A percentile compares a stretch with the other conserved stretches of the same genome.
Evolutionary conservation across 1,139 yeast genomes (phyloP).

Genomic region (Petasospora fabianii): DNA sequence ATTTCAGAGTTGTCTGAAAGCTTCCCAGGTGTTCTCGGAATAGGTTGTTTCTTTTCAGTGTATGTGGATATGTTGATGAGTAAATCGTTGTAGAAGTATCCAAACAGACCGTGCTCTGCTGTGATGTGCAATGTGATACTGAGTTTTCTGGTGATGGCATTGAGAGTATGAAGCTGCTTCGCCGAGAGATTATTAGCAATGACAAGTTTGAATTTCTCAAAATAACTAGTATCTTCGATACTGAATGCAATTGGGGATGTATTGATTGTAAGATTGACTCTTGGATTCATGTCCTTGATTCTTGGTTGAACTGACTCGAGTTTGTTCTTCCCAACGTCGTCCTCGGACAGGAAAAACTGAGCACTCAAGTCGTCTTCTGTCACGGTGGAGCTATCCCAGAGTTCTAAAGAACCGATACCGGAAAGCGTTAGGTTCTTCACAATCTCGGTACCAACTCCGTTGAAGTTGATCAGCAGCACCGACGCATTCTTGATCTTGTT

Average conservation of each 20-base stretch:
- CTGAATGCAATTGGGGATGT: conserved; percentile 32
- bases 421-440: conserved; percentile 85
- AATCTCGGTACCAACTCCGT: conserved; percentile 74
- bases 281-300: conserved; percentile 70
- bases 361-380: conserved; percentile 64
- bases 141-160: conserved; percentile 50
- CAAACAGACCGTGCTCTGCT: conserved; percentile 76
- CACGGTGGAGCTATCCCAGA: conserved; percentile 58
- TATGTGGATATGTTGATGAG: conserved; percentile 50
- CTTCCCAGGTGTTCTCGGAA: conserved; percentile 43
- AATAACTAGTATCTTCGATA: conserved; percentile 36
- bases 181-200: conserved; percentile 67
- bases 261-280: conserved; percentile 52
- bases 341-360: conserved; percentile 72
- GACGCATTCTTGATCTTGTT: conserved; percentile 70
- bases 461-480: conserved; percentile 62
- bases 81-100: conserved; percentile 77
- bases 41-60: conserved; percentile 49
- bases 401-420: conserved; percentile 75
- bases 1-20: conserved; percentile 50
- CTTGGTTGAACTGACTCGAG: conserved; percentile 51
- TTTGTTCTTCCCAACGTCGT: conserved; percentile 51
- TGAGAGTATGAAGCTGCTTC: conserved; percentile 41
- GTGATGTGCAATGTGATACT: conserved; percentile 66
- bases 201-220: conserved; percentile 62